These are phyloP conservation scores for Salvia hispanica DNA, from an alignment of 257 asterid genomes.

Conservation along the genomic window DNA sequence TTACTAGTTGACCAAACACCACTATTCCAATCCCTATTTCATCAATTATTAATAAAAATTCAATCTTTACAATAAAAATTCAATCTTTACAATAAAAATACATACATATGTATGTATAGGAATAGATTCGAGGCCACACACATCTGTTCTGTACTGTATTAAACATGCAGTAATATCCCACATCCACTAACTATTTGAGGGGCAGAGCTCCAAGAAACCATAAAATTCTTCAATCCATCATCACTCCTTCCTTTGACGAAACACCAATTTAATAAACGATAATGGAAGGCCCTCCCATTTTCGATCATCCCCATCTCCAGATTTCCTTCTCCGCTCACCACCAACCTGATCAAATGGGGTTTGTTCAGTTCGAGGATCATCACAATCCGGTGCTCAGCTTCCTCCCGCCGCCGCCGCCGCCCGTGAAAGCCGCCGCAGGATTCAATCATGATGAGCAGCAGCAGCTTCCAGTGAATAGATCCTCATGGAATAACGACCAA, in stretches of 20 bases:
- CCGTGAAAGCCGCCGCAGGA: constrained; percentile 44
- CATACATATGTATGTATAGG: too few relatives aligned
- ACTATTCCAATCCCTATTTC: neutral
- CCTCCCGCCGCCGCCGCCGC: constrained; percentile 45
- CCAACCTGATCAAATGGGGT: constrained; percentile 61
- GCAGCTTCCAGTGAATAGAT: constrained; percentile 36
- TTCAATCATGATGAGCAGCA: constrained; percentile 45
- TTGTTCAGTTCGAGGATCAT: constrained; percentile 67
- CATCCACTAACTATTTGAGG: constrained; percentile 38
- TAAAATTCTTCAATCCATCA: constrained; percentile 41
- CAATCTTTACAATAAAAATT: too few relatives aligned
- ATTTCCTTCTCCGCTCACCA: constrained; percentile 40
- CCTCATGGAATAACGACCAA: constrained; percentile 79
- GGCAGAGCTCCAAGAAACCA: neutral
- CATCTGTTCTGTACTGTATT: constrained; percentile 36
- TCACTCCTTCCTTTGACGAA: constrained; percentile 30
- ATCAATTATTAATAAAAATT: neutral
- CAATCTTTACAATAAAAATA: too few relatives aligned
- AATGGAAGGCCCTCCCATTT: constrained; percentile 61
- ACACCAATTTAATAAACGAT: neutral
- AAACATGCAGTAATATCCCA: constrained; percentile 50
- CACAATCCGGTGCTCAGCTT: constrained; percentile 57
- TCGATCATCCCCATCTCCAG: constrained; percentile 51
- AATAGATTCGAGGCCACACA: constrained; percentile 28
- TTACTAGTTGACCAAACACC: constrained; percentile 49